A percentile compares a stretch with the other conserved stretches of the same genome.
Evolutionary conservation across 306 rosid genomes (phyloP).

Genomic region (Adenanthera pavonina): DNA sequence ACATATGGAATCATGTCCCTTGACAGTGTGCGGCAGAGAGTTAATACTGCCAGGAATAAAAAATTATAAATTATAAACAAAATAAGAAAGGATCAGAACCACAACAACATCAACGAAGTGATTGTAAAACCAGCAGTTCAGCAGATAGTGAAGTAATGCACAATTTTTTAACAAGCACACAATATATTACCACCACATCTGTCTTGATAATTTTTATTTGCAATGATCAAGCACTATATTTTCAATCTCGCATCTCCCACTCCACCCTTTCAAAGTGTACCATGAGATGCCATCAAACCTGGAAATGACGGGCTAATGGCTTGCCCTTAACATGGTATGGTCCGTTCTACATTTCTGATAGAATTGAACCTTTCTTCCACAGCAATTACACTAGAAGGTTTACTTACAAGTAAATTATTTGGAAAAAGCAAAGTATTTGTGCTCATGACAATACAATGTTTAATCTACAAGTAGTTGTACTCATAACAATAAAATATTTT

Average conservation of each 20-base stretch:
- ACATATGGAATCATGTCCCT: not conserved
- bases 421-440: not conserved
- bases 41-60: not conserved
- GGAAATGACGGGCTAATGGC: not conserved
- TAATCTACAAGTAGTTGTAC: not conserved
- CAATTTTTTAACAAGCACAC: not conserved
- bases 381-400: conserved; percentile 7
- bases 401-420: conserved; percentile 31
- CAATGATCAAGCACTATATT: not conserved
- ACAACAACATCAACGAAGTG: conserved; percentile 1
- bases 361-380: conserved; percentile 20
- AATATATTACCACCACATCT: not conserved
- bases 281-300: conserved; percentile 10
- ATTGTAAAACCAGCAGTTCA: no score
- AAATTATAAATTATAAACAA: not conserved
- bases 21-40: not conserved
- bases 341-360: not conserved
- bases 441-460: not conserved
- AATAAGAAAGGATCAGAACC: not conserved
- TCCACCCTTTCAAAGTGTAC: not conserved
- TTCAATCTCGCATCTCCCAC: not conserved
- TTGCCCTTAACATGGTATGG: not conserved
- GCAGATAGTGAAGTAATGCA: not conserved
- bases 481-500: not conserved
- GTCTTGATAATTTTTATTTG: not conserved